Evolutionary conservation across 2,329 filamentous ascomycete genomes (phyloP), one percentile per base, ranked within the genome.

Genomic region (Fusarium incarnatum): DNA sequence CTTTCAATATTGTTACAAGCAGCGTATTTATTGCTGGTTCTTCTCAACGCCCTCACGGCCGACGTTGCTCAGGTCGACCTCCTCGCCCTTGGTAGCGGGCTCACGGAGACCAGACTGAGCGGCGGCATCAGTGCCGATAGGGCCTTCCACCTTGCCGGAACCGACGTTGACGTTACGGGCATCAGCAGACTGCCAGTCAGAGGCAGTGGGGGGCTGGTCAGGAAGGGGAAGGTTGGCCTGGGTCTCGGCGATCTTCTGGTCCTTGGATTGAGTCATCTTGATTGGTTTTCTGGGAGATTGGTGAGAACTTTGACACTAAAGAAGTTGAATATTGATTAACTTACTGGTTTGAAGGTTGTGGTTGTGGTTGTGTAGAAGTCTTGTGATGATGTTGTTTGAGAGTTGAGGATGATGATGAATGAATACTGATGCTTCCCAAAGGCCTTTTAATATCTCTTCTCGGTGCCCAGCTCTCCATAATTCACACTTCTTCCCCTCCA

Each of bases 181-280:
- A 75, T 95, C 92, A 53, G 87, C 84, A 0, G 91, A 93, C 78
- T 94, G 89, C 86, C 89, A 94, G 84, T 96, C 92, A 8, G 91
- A 92, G n/a, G 88, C 82, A n/a, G 81, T 83, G 2, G 92, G 92
- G 23, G 93, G 93, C 71, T 94, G 85, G 4, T 95, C 92, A 20
- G 93, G 93, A 53, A 94, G 88, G 54, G 92, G 92, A 32, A 97
- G 89, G 81, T 94, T 93, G 79, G 89, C 82, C 81, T 91, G 86
- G 76, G 85, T 85, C 79, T 92, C 81, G 55, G 90, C 87, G 77
- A 94, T 91, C 79, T 91, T 83, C 58, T 91, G 83, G 70, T 83
- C 78, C 80, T 92, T 93, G 81, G 83, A 83, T 59, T 83, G 76
- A 71, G 81, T 65, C 83, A 85, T 85, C 34, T 45, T 72, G 58